Percentiles rank a stretch among this genome's conserved stretches.
Conservation (phyloP, 2,329 filamentous ascomycete species). For the Arthrobotrys iridis region DNA sequence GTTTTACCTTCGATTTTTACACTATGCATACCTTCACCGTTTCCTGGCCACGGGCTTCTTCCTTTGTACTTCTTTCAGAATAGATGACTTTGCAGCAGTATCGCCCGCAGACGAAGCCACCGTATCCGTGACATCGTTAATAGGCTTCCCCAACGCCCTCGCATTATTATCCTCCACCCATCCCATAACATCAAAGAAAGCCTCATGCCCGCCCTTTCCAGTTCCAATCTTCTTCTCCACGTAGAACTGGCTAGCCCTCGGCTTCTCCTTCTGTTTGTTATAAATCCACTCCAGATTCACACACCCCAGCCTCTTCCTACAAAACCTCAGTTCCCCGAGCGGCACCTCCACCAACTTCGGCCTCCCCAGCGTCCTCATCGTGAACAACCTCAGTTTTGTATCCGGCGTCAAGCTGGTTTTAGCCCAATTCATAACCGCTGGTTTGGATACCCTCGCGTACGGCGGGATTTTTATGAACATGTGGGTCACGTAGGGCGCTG, state of each 20-base stretch:
- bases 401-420: conserved; percentile 45
- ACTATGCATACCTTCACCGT: background rate
- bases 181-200: conserved; percentile 44
- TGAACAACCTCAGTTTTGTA: conserved; percentile 55
- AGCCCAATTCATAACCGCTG: conserved; percentile 48
- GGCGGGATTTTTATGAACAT: conserved; percentile 57
- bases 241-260: conserved; percentile 46
- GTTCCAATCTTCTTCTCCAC: conserved; percentile 37
- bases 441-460: conserved; percentile 53
- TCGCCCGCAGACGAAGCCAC: background rate
- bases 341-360: conserved; percentile 56
- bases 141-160: background rate
- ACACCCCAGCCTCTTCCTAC: conserved; percentile 56
- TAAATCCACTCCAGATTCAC: conserved; percentile 56
- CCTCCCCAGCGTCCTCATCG: conserved; percentile 55
- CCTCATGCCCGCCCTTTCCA: conserved; percentile 38
- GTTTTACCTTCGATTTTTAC: background rate
- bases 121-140: background rate
- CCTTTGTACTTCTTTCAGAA: conserved; percentile 1
- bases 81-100: background rate
- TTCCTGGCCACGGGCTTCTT: background rate
- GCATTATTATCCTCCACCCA: conserved; percentile 29
- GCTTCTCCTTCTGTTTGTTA: conserved; percentile 31
- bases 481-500: conserved; percentile 57
- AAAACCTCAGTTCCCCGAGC: conserved; percentile 54